These are phyloP conservation scores for Alectoria sarmentosa DNA, from an alignment of 495 filamentous ascomycete genomes.

Conservation along the genomic window DNA sequence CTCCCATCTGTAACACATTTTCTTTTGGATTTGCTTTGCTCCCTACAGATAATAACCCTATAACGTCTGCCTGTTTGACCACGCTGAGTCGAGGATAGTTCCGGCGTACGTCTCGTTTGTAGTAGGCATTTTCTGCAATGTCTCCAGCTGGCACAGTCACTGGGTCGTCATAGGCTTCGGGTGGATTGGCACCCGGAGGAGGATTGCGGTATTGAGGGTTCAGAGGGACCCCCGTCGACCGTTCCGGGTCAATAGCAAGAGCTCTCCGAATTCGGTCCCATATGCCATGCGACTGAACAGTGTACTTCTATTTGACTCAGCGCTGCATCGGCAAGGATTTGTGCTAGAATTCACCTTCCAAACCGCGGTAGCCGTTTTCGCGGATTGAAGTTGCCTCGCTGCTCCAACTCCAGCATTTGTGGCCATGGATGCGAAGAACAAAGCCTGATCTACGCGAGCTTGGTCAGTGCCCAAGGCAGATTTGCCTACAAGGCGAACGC, in stretches of 20 bases:
- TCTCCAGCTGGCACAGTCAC: conserved; percentile 89
- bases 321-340: conserved; percentile 1
- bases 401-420: conserved; percentile 26
- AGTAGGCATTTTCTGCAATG: conserved; percentile 96
- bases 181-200: conserved; percentile 71
- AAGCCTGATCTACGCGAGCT: neutral
- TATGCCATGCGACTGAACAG: conserved; percentile 83
- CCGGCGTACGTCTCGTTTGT: conserved; percentile 85
- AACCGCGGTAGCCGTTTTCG: conserved; percentile 18
- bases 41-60: conserved; percentile 77
- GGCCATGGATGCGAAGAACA: conserved; percentile 17
- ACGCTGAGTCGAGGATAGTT: conserved; percentile 77
- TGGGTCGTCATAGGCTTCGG: conserved; percentile 75
- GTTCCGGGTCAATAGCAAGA: conserved; percentile 77
- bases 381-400: conserved; percentile 24
- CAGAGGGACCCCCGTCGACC: conserved; percentile 84
- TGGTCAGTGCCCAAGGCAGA: neutral
- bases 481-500: neutral
- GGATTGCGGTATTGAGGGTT: conserved; percentile 91
- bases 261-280: conserved; percentile 77
- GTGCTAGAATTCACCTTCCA: conserved; percentile 20
- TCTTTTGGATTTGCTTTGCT: conserved; percentile 74
- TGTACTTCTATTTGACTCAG: conserved; percentile 70
- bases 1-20: conserved; percentile 67
- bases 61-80: conserved; percentile 77